A percentile compares a stretch with the other conserved stretches of the same genome.
Evolutionary conservation across 164 flowering plant genomes (phyloP).

Genomic region (Berberis thunbergii): DNA sequence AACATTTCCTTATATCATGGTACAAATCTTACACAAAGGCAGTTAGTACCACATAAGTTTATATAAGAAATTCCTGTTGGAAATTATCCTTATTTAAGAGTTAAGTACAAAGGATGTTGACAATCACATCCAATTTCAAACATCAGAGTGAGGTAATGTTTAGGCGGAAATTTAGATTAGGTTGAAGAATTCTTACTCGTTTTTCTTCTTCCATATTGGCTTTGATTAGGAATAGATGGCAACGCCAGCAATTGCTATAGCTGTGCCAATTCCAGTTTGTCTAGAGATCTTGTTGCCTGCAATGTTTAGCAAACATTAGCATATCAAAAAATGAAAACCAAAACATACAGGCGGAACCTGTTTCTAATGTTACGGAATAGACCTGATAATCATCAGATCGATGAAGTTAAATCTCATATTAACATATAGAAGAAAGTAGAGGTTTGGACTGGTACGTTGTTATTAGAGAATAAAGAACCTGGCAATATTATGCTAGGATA

Average conservation of each 20-base stretch:
- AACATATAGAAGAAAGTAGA: too few species aligned
- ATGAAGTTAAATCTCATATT: too few species aligned
- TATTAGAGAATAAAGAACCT: too few species aligned
- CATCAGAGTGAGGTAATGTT: too few species aligned
- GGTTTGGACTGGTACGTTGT: too few species aligned
- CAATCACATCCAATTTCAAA: too few species aligned
- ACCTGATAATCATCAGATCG: too few species aligned
- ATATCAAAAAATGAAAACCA: not conserved
- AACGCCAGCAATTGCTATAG: conserved; percentile 63
- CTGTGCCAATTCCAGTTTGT: conserved; percentile 72
- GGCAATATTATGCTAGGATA: too few species aligned
- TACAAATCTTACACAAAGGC: not conserved
- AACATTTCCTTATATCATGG: too few species aligned
- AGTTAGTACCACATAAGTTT: not conserved
- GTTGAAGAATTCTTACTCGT: conserved; percentile 25
- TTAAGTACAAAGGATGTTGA: too few species aligned
- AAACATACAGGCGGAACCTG: not conserved
- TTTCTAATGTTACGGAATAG: not conserved
- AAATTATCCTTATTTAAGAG: too few species aligned
- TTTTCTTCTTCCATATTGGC: conserved; percentile 60
- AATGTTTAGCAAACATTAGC: conserved; percentile 3
- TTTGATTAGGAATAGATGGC: conserved; percentile 66
- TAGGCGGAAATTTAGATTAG: not conserved
- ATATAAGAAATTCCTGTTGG: not conserved
- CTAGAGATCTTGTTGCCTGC: conserved; percentile 64